Evolutionary conservation across 495 filamentous ascomycete species (phyloP).

Genomic region (Hyaloscypha bicolor): DNA sequence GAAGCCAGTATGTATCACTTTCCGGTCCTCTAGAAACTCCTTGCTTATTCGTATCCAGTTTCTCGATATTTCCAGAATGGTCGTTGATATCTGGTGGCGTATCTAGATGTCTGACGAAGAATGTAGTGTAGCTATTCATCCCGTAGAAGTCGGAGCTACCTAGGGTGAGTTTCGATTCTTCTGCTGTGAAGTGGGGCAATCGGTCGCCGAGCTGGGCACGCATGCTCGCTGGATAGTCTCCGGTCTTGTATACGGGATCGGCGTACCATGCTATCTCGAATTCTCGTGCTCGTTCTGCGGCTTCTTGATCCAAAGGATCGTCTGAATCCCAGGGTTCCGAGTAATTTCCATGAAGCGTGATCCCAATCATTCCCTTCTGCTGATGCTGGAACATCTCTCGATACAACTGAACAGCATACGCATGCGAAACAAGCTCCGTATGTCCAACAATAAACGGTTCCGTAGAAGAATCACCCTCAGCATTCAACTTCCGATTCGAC

Average conservation of each 20-base stretch:
- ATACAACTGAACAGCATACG: conserved; percentile 62
- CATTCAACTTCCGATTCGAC: conserved; percentile 50
- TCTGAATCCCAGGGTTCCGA: conserved; percentile 56
- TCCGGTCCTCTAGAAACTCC: conserved; percentile 69
- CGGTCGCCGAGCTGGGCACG: conserved; percentile 69
- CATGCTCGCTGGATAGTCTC: conserved; percentile 73
- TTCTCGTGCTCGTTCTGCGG: conserved; percentile 60
- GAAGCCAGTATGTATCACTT: conserved; percentile 73
- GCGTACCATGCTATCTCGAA: conserved; percentile 68
- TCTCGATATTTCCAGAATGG: conserved; percentile 68
- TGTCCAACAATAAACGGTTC: conserved; percentile 64
- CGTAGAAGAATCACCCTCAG: conserved; percentile 55
- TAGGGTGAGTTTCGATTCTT: conserved; percentile 66
- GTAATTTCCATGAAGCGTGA: conserved; percentile 61
- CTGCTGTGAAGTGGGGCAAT: conserved; percentile 62
- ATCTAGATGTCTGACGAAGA: conserved; percentile 72
- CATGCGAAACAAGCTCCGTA: conserved; percentile 59
- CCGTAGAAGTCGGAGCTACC: conserved; percentile 79
- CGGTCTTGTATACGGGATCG: conserved; percentile 62
- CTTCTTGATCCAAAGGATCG: conserved; percentile 56
- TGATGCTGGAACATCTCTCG: conserved; percentile 64
- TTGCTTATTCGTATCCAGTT: conserved; percentile 65
- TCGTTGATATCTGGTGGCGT: conserved; percentile 60
- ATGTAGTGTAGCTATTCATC: conserved; percentile 82
- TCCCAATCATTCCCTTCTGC: conserved; percentile 59